Percentiles rank a stretch among this genome's conserved stretches.
Evolutionary conservation across 2,329 filamentous ascomycete species (phyloP).

Genomic region (Colletotrichum acutatum): DNA sequence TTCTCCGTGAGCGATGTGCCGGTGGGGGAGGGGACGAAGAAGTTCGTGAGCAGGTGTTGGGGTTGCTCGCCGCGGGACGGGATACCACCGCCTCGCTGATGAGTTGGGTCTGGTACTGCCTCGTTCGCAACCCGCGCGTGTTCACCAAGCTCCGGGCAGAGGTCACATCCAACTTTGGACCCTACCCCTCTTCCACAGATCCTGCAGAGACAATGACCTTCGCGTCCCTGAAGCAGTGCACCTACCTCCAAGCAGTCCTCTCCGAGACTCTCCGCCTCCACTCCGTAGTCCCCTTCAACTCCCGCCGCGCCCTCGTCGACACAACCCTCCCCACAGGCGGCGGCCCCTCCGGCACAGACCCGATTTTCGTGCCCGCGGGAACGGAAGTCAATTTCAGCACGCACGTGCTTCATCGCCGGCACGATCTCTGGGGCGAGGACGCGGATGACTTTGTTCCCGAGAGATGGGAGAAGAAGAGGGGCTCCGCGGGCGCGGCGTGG

Average conservation of each 20-base stretch:
- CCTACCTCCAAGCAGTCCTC: constrained; percentile 40
- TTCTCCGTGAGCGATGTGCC: constrained; percentile 28
- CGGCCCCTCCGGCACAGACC: constrained; percentile 45
- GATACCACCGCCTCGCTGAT: constrained; percentile 40
- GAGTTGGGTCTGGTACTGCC: constrained; percentile 38
- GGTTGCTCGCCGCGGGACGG: constrained; percentile 37
- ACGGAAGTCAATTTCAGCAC: constrained; percentile 42
- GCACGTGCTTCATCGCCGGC: constrained; percentile 46
- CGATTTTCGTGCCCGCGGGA: constrained; percentile 45
- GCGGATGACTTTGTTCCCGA: constrained; percentile 49
- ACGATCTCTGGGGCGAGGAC: constrained; percentile 49
- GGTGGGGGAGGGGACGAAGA: constrained; percentile 2
- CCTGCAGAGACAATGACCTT: constrained; percentile 19
- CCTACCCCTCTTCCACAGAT: not conserved
- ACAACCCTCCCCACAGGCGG: constrained; percentile 50
- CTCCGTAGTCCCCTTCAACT: constrained; percentile 48
- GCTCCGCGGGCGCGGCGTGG: constrained; percentile 40
- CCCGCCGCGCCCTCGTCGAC: constrained; percentile 41
- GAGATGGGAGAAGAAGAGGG: constrained; percentile 47
- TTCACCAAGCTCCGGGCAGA: constrained; percentile 35
- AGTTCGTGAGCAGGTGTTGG: constrained; percentile 29
- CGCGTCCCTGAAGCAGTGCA: constrained; percentile 38
- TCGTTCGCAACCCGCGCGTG: constrained; percentile 30
- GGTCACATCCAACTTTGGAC: constrained; percentile 22
- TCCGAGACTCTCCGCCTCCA: constrained; percentile 47